Conservation (phyloP, 805 yeast genomes). For the Wickerhamomyces sydowiorum region DNA sequence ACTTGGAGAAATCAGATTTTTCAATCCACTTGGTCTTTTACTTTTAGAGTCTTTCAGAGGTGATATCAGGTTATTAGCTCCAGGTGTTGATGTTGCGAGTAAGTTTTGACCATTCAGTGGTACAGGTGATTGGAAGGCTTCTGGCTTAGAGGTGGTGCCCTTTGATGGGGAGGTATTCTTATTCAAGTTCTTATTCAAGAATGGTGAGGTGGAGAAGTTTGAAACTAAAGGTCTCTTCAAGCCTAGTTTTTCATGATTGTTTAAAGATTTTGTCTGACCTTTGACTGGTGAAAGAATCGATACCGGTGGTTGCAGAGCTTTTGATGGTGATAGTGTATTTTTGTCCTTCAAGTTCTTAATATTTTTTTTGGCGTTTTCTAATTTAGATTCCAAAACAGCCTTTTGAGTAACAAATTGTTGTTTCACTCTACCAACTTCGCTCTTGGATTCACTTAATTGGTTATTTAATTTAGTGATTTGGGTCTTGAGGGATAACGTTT, state of each 20-base stretch:
- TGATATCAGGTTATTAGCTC: slow-evolving; percentile 10
- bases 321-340: slow-evolving; percentile 1
- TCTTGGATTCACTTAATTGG: slow-evolving; percentile 24
- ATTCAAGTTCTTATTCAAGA: slow-evolving; percentile 10
- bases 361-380: slow-evolving; percentile 27
- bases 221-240: slow-evolving; percentile 10
- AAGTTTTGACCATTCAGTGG: slow-evolving; percentile 6
- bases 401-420: slow-evolving; percentile 28
- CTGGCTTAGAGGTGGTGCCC: slow-evolving; percentile 1
- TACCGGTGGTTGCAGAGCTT: background rate
- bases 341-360: slow-evolving; percentile 22
- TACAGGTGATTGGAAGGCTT: slow-evolving; percentile 10
- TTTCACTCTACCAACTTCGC: slow-evolving; percentile 24
- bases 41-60: slow-evolving; percentile 14
- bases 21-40: slow-evolving; percentile 18
- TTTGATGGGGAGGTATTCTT: background rate
- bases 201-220: slow-evolving; percentile 18
- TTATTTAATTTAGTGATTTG: slow-evolving; percentile 28
- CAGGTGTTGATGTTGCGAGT: slow-evolving; percentile 24
- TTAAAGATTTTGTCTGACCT: slow-evolving; percentile 4
- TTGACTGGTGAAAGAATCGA: slow-evolving; percentile 12
- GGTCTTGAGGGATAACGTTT: slow-evolving; percentile 27
- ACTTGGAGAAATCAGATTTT: slow-evolving; percentile 17
- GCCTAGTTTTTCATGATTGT: background rate
- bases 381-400: slow-evolving; percentile 29